Evolutionary conservation across 164 flowering plant species (phyloP).

Genomic region (Aristolochia fimbriata): DNA sequence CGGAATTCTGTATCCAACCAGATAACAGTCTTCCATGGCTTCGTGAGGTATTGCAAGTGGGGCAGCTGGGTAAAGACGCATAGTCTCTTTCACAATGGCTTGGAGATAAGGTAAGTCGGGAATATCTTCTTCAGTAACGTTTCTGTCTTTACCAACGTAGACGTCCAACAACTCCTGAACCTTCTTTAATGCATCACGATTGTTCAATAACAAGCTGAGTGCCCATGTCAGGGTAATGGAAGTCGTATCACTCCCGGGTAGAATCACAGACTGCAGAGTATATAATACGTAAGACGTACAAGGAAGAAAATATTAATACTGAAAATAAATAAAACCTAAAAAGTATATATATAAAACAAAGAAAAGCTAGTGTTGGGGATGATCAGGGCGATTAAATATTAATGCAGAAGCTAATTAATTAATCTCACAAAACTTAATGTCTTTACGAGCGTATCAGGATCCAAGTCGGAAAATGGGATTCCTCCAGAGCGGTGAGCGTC

Average conservation of each 20-base stretch:
- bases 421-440: constrained; percentile 4
- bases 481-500: too few species aligned
- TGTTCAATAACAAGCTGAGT: neutral
- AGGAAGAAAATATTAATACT: neutral
- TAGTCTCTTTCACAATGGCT: constrained; percentile 4
- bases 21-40: constrained; percentile 15
- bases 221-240: constrained; percentile 1
- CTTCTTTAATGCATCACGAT: neutral
- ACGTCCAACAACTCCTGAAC: constrained; percentile 1
- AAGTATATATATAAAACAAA: too few species aligned
- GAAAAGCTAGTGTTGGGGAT: too few species aligned
- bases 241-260: neutral
- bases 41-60: constrained; percentile 3
- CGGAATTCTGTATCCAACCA: constrained; percentile 18
- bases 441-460: constrained; percentile 5
- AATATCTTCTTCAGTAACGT: neutral
- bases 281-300: too few species aligned
- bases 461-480: neutral
- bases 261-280: neutral
- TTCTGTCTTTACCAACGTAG: constrained; percentile 1
- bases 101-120: neutral
- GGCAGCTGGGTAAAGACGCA: constrained; percentile 8
- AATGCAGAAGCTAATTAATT: too few species aligned
- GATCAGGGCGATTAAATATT: too few species aligned
- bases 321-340: too few species aligned